Base-by-base conservation (phyloP, 164 flowering plant genomes). In the Santalum album region DNA sequence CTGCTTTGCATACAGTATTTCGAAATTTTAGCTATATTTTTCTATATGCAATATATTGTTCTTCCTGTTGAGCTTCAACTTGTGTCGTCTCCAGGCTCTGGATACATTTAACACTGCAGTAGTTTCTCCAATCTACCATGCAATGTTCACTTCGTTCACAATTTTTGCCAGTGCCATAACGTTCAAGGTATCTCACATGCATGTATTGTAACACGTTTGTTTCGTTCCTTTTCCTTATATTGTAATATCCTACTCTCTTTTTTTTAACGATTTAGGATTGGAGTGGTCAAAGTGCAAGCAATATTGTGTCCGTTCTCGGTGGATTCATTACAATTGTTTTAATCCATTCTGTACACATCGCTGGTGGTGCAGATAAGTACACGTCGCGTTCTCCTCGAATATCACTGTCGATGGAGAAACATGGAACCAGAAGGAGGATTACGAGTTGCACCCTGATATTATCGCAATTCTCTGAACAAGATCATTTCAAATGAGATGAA, bases 121-220 rank as follows among this genome's bases (percentile, higher is more conserved):
- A 56, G 97, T 87, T 65, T 90, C 98, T 64, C 98, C 98, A 16
- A 86, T 90, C 57, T 84, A 90, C 68, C 87, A 86, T 77, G 98
- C 98, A 32, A 50, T 83, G 81, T 90, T 90, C 74, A 90, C 98
- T 55, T 70, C 87, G 25, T 76, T 90, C 57, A 87, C 98, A 34
- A 87, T 90, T 50, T 54, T 90, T 2, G 98, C 98, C 25, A 90
- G 96, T 70, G 90, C 90, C 57, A 90, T 87, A 67, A 90, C 87
- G 98, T 87, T 90, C 53, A 87, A 87, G 98, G 98, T 86, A 87
- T 44, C 11, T 25, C 36, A 18, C 54, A 35, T 59, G 17, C 25
- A 22, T 65, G 32, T 43, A 17, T 22, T 18, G 25, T 34, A 34
- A 20, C 24, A n/a, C n/a, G 7, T 25, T 17, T 25, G n/a, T n/a